phyloP scores from a whole-genome alignment of 371 early-diverging fungal genomes.

The Mucor mucedo region DNA sequence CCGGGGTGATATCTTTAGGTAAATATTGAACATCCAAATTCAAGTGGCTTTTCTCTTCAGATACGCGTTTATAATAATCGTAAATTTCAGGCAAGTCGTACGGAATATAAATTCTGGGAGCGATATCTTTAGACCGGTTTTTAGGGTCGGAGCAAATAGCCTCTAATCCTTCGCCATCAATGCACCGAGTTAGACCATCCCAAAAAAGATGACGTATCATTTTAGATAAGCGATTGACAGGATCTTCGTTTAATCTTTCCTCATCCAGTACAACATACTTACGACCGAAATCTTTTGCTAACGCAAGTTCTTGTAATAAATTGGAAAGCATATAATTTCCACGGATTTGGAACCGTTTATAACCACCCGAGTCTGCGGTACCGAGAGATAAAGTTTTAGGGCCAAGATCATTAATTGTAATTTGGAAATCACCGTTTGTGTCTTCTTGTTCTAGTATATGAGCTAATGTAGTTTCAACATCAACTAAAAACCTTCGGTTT shows the following conservation, averaged over 20 bases:
- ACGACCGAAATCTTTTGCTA: constrained; percentile 85
- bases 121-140: constrained; percentile 70
- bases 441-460: constrained; percentile 88
- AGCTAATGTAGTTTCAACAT: constrained; percentile 78
- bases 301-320: constrained; percentile 90
- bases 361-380: constrained; percentile 83
- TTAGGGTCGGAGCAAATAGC: constrained; percentile 89
- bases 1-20: constrained; percentile 84
- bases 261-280: constrained; percentile 83
- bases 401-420: constrained; percentile 87
- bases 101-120: constrained; percentile 87
- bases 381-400: constrained; percentile 88
- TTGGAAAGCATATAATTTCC: constrained; percentile 94
- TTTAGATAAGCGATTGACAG: constrained; percentile 82
- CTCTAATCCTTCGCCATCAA: constrained; percentile 89
- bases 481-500: constrained; percentile 76
- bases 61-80: constrained; percentile 77
- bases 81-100: constrained; percentile 73
- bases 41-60: constrained; percentile 65
- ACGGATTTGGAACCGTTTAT: constrained; percentile 79
- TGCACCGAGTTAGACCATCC: constrained; percentile 88
- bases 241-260: constrained; percentile 86
- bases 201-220: constrained; percentile 91
- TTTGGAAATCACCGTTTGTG: constrained; percentile 90
- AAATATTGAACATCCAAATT: constrained; percentile 80